Evolutionary conservation across 345 rosid species (phyloP).

Genomic region (Rhodomyrtus tomentosa): DNA sequence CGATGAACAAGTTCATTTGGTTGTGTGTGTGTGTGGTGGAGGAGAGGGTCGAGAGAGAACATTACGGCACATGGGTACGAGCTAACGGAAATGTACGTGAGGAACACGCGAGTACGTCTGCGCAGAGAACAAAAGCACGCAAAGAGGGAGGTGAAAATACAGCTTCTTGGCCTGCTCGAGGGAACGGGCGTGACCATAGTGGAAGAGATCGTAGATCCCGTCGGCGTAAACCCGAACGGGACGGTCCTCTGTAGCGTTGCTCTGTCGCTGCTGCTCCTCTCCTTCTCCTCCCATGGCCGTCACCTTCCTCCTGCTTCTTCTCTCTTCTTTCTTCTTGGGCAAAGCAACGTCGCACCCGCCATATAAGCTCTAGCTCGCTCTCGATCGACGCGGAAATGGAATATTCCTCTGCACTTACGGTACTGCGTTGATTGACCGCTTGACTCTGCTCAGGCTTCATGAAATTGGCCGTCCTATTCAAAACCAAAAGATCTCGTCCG

Average conservation of each 20-base stretch:
- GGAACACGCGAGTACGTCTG: not conserved
- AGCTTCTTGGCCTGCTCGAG: slow-evolving; percentile 90
- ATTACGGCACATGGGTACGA: not conserved
- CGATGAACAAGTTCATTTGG: not conserved
- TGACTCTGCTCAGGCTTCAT: not conserved
- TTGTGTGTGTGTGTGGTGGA: too few relatives aligned
- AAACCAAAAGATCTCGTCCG: not conserved
- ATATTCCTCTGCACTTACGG: not conserved
- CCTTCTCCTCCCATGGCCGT: not conserved
- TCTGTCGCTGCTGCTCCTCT: not conserved
- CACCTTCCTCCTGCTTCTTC: not conserved
- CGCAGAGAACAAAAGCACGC: not conserved
- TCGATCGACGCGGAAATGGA: not conserved
- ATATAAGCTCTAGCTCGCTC: not conserved
- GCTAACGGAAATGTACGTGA: not conserved
- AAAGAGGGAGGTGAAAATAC: slow-evolving; percentile 21
- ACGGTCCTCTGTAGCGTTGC: slow-evolving; percentile 9
- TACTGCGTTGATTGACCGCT: not conserved
- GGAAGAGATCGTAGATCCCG: slow-evolving; percentile 99
- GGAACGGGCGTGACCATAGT: slow-evolving; percentile 89
- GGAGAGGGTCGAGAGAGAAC: too few relatives aligned
- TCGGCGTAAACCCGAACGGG: slow-evolving; percentile 86
- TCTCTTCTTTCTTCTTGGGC: not conserved
- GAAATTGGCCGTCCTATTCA: not conserved
- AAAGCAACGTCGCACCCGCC: not conserved